These are phyloP conservation scores for Tremella fuciformis DNA, from an alignment of 768 basidiomycete genomes.

Conservation along the genomic window DNA sequence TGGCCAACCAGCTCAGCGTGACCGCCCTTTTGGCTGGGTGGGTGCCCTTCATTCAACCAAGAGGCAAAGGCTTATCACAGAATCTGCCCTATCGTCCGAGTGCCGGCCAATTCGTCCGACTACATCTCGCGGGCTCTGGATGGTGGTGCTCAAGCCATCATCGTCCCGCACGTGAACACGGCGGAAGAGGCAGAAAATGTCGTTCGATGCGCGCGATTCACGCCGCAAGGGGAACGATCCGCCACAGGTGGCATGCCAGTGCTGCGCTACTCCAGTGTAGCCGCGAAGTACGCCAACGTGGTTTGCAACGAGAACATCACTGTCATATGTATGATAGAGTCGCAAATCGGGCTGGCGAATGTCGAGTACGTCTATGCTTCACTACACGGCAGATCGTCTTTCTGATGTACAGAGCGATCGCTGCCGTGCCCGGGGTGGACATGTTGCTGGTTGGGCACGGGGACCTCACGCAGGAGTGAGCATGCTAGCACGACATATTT, in stretches of 20 bases:
- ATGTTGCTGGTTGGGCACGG: slow-evolving; percentile 28
- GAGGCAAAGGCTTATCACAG: not conserved
- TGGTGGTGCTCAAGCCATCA: slow-evolving; percentile 38
- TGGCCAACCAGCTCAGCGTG: slow-evolving; percentile 25
- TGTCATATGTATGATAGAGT: slow-evolving; percentile 41
- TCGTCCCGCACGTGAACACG: slow-evolving; percentile 40
- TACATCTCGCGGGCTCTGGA: slow-evolving; percentile 44
- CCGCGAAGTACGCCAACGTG: slow-evolving; percentile 25
- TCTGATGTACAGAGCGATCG: slow-evolving; percentile 26
- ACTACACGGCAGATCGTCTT: not conserved
- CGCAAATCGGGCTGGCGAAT: slow-evolving; percentile 22
- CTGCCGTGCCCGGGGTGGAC: slow-evolving; percentile 40
- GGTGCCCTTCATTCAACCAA: not conserved
- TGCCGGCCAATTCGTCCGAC: slow-evolving; percentile 38
- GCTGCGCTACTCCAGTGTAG: slow-evolving; percentile 25
- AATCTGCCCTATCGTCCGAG: slow-evolving; percentile 35
- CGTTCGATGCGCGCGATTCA: slow-evolving; percentile 32
- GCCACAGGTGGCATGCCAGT: slow-evolving; percentile 32
- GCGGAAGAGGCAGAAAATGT: slow-evolving; percentile 34
- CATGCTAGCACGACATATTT: not conserved
- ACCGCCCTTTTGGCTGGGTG: slow-evolving; percentile 33
- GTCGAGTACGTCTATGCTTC: slow-evolving; percentile 24
- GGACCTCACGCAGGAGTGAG: slow-evolving; percentile 38
- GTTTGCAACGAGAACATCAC: slow-evolving; percentile 27
- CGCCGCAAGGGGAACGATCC: slow-evolving; percentile 34